These are phyloP conservation scores for Suaeda aralocaspica DNA, from an alignment of 148 eudicot genomes.

Conservation along the genomic window DNA sequence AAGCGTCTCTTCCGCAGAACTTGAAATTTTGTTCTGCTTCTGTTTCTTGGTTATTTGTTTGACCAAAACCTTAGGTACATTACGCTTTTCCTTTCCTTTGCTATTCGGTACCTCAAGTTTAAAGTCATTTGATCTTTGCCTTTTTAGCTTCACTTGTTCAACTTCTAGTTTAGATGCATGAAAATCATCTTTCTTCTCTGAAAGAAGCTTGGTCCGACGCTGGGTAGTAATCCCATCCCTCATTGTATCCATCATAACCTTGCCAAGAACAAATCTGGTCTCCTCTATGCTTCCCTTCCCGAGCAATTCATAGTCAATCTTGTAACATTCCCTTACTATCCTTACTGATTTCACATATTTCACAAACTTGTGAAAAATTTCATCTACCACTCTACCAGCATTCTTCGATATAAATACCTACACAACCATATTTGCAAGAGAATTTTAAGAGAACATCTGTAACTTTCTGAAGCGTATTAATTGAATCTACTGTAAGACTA, in stretches of 20 bases:
- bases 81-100: slow-evolving; percentile 20
- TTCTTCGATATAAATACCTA: slow-evolving; percentile 54
- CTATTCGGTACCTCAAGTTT: slow-evolving; percentile 11
- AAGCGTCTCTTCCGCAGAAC: slow-evolving; percentile 16
- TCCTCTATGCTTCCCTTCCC: slow-evolving; percentile 41
- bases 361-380: slow-evolving; percentile 33
- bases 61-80: slow-evolving; percentile 6
- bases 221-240: slow-evolving; percentile 21
- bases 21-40: slow-evolving; percentile 19
- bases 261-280: slow-evolving; percentile 62
- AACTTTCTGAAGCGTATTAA: neutral
- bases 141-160: slow-evolving; percentile 16
- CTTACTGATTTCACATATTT: slow-evolving; percentile 24
- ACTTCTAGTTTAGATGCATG: slow-evolving; percentile 12
- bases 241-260: slow-evolving; percentile 56
- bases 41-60: slow-evolving; percentile 24
- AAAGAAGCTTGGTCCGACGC: slow-evolving; percentile 14
- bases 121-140: slow-evolving; percentile 6
- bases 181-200: slow-evolving; percentile 20
- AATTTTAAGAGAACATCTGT: neutral
- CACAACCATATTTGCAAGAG: slow-evolving; percentile 12
- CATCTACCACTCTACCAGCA: slow-evolving; percentile 22
- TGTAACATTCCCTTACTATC: slow-evolving; percentile 20
- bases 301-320: slow-evolving; percentile 47
- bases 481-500: neutral